Evolutionary conservation across 2,329 filamentous ascomycete genomes (phyloP).

Genomic region (Curvularia eragrostidis): DNA sequence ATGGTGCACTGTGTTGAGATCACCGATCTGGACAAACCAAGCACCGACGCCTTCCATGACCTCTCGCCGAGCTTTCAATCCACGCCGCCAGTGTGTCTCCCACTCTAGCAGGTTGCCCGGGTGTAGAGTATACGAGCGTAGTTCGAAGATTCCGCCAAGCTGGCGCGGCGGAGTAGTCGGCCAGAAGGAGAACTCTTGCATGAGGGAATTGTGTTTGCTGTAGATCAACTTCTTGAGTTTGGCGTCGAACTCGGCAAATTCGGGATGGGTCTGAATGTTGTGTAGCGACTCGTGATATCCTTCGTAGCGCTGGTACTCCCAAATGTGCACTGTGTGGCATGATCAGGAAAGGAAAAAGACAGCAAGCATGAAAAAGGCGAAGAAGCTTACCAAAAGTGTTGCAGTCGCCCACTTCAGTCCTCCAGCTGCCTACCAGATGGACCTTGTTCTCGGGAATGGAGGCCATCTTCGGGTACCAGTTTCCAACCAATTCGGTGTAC

Average conservation of each 20-base stretch:
- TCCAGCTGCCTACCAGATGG: constrained; percentile 95
- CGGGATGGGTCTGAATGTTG: constrained; percentile 80
- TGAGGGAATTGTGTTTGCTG: constrained; percentile 85
- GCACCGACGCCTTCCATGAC: constrained; percentile 99
- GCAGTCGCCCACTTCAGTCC: constrained; percentile 95
- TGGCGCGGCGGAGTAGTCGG: constrained; percentile 89
- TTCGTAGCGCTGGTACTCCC: constrained; percentile 97
- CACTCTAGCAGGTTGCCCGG: constrained; percentile 96
- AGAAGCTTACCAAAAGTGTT: constrained; percentile 83
- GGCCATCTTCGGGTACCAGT: constrained; percentile 93
- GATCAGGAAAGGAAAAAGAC: constrained; percentile 8
- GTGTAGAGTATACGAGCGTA: constrained; percentile 94
- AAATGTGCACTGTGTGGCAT: constrained; percentile 83
- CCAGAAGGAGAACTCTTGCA: constrained; percentile 99
- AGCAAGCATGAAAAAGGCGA: not conserved
- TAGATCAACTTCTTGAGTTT: constrained; percentile 86
- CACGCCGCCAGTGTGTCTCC: constrained; percentile 97
- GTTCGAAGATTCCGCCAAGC: constrained; percentile 91
- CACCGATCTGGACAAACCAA: constrained; percentile 98
- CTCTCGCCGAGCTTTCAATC: constrained; percentile 86
- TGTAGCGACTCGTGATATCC: constrained; percentile 94
- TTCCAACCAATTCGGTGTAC: constrained; percentile 86
- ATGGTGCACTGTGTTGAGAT: constrained; percentile 96
- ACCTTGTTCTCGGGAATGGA: constrained; percentile 87
- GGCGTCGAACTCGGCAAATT: constrained; percentile 81